These are phyloP conservation scores for Ceratocystis alfenasii DNA, from an alignment of 2,329 filamentous ascomycete genomes.

Conservation along the genomic window DNA sequence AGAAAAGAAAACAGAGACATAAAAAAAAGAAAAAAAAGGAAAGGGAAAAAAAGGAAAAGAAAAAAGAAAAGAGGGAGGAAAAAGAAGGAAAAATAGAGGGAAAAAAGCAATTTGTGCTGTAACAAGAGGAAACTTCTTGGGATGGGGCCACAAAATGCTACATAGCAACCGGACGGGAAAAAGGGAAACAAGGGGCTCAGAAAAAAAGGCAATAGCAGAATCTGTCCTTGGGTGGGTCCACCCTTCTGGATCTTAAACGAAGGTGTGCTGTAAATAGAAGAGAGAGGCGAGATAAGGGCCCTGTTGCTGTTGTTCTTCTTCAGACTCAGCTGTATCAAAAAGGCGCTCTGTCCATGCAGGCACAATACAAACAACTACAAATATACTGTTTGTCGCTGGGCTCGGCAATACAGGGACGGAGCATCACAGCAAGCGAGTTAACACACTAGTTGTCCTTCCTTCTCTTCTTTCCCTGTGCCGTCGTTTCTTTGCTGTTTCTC, in stretches of 20 bases:
- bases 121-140: slow-evolving; percentile 7
- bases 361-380: not conserved
- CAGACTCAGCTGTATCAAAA: no score
- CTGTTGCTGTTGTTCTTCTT: not conserved
- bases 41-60: slow-evolving; percentile 1
- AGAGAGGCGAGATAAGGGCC: not conserved
- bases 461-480: not conserved
- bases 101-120: slow-evolving; percentile 8
- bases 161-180: slow-evolving; percentile 11
- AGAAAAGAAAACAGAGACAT: not conserved
- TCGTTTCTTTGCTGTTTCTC: no score
- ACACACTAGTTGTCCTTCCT: not conserved
- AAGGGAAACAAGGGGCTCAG: slow-evolving; percentile 10
- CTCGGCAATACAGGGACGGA: not conserved
- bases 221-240: not conserved
- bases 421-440: not conserved
- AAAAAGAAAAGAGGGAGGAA: slow-evolving; percentile 15
- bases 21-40: not conserved
- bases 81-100: slow-evolving; percentile 7
- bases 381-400: not conserved
- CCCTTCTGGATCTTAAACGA: no score
- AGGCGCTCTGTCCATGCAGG: not conserved
- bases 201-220: not conserved
- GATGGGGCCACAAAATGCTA: slow-evolving; percentile 18
- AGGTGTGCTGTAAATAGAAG: slow-evolving; percentile 4